Percentiles rank a stretch among this genome's conserved stretches.
phyloP scores from a whole-genome alignment of 108 stramenopile genomes.

The Cyclotella kingstonii region DNA sequence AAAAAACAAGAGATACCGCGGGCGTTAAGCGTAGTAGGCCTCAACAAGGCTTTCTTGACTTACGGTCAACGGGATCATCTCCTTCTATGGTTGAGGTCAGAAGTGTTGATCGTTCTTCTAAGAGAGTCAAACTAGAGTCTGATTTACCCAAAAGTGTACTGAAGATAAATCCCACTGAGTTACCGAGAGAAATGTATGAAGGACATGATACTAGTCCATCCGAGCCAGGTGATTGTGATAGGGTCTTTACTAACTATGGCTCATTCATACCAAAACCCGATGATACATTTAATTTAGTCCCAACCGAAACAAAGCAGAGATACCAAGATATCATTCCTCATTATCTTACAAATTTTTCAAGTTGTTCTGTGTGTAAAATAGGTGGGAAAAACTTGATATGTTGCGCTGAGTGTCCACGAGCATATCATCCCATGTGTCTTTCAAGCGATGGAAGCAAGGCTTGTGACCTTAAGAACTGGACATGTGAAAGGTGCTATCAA shows the following conservation, averaged over 20 bases:
- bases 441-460: not conserved
- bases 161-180: conserved; percentile 62
- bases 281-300: not conserved
- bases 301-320: not conserved
- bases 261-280: conserved; percentile 10
- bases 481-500: conserved; percentile 19
- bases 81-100: conserved; percentile 3
- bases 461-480: not conserved
- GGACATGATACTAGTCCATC: conserved; percentile 56
- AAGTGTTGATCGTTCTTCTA: conserved; percentile 2
- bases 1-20: not conserved
- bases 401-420: conserved; percentile 22
- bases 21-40: not conserved
- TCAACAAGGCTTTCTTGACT: not conserved
- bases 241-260: conserved; percentile 50
- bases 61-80: conserved; percentile 24
- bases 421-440: conserved; percentile 28
- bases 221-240: conserved; percentile 48
- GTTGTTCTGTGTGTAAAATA: conserved; percentile 8
- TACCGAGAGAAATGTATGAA: conserved; percentile 57
- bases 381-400: not conserved
- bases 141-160: conserved; percentile 25
- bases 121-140: not conserved
- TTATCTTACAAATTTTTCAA: conserved; percentile 1
- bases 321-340: conserved; percentile 33